phyloP scores from a whole-genome alignment of 768 basidiomycete genomes.

The Lentinus brumalis region DNA sequence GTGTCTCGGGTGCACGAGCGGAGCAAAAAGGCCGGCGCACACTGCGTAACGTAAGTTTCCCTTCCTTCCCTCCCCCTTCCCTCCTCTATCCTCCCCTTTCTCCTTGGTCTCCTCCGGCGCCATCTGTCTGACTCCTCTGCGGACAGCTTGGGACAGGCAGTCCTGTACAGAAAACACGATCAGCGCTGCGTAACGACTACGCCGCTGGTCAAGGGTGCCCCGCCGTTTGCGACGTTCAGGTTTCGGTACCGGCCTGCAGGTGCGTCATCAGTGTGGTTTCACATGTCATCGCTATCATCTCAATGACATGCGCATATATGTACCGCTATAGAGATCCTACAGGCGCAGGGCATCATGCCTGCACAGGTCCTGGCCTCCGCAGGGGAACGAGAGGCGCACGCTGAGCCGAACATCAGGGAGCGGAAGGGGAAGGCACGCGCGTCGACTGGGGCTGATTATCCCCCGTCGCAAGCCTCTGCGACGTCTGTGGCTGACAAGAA shows the following conservation, averaged over 20 bases:
- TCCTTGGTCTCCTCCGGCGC: neutral
- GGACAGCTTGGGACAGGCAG: neutral
- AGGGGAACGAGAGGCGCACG: neutral
- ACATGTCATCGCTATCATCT: neutral
- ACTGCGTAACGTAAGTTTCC: conserved; percentile 14
- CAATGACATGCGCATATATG: neutral
- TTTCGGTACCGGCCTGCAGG: conserved; percentile 18
- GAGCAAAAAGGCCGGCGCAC: conserved; percentile 12
- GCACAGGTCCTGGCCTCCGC: neutral
- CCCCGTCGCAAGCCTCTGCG: too few relatives aligned
- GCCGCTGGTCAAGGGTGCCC: conserved; percentile 1
- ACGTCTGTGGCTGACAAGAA: too few relatives aligned
- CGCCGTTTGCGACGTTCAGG: conserved; percentile 11
- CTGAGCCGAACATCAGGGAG: too few relatives aligned
- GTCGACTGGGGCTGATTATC: too few relatives aligned
- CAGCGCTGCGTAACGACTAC: neutral
- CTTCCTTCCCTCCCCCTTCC: neutral
- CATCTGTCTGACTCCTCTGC: neutral
- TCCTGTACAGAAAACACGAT: neutral
- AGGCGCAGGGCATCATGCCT: conserved; percentile 17
- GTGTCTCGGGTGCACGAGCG: conserved; percentile 12
- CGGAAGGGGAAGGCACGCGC: too few relatives aligned
- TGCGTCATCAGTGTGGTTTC: neutral
- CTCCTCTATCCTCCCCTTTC: too few relatives aligned
- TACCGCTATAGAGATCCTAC: neutral